Conservation (phyloP, 2,329 filamentous ascomycete species). For the Hirsutella rhossiliensis region DNA sequence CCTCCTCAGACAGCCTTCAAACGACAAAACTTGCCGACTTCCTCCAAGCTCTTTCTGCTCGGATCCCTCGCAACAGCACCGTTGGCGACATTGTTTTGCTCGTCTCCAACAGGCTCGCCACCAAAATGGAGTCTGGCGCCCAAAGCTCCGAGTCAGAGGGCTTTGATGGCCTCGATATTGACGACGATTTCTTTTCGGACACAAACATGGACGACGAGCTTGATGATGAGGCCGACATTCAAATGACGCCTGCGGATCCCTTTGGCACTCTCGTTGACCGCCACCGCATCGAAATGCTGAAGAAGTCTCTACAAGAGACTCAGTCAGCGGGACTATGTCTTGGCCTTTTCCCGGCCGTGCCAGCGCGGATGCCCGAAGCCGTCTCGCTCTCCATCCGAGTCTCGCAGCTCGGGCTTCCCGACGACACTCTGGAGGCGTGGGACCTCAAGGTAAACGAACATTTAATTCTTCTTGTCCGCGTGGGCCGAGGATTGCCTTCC, state of each 20-base stretch:
- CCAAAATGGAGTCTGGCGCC: neutral
- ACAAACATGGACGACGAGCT: too few relatives aligned
- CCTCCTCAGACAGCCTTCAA: constrained; percentile 22
- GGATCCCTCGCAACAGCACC: constrained; percentile 17
- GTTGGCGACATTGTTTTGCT: constrained; percentile 8
- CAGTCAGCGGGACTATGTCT: constrained; percentile 59
- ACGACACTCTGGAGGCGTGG: constrained; percentile 70
- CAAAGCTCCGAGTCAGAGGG: neutral
- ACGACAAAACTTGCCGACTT: constrained; percentile 27
- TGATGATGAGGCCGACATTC: neutral
- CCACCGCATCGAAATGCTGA: neutral
- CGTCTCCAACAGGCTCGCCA: constrained; percentile 6
- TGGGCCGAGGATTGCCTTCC: constrained; percentile 46
- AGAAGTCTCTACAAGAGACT: constrained; percentile 33
- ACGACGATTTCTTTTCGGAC: neutral
- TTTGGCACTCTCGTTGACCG: neutral
- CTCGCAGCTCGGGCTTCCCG: constrained; percentile 57
- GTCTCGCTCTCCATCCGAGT: constrained; percentile 60
- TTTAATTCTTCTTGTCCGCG: constrained; percentile 59
- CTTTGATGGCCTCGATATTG: neutral
- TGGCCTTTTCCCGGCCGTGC: constrained; percentile 43
- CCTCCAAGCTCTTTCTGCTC: constrained; percentile 25
- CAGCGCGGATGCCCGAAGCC: constrained; percentile 24
- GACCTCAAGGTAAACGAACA: constrained; percentile 54
- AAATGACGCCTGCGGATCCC: neutral